These are phyloP conservation scores for Metahyphopichia silvanorum DNA, from an alignment of 805 yeast genomes.

Conservation along the genomic window DNA sequence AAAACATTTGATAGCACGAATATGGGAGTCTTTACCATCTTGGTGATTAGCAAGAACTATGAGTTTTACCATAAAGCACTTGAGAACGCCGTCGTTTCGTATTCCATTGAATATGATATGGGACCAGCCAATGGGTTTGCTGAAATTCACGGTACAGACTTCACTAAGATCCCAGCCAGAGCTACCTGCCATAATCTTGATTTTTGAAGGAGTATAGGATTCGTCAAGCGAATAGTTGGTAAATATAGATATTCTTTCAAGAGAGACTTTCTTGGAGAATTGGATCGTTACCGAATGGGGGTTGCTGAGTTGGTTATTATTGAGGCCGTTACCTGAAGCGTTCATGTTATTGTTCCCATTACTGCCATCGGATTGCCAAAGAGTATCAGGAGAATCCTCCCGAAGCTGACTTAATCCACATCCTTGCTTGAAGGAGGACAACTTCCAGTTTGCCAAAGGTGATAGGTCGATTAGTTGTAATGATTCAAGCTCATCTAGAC, in stretches of 20 bases:
- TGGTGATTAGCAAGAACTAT: slow-evolving; percentile 78
- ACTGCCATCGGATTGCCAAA: slow-evolving; percentile 94
- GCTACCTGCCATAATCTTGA: slow-evolving; percentile 67
- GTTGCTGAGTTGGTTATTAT: slow-evolving; percentile 44
- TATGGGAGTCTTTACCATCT: slow-evolving; percentile 93
- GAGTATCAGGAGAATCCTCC: slow-evolving; percentile 67
- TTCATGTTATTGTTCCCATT: slow-evolving; percentile 25
- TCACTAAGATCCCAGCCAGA: slow-evolving; percentile 68
- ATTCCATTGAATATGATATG: slow-evolving; percentile 57
- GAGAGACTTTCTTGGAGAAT: slow-evolving; percentile 71
- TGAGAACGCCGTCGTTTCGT: slow-evolving; percentile 53
- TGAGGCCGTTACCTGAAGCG: slow-evolving; percentile 16
- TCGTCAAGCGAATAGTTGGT: slow-evolving; percentile 75
- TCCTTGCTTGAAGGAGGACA: slow-evolving; percentile 72
- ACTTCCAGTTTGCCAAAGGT: slow-evolving; percentile 77
- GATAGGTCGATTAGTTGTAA: slow-evolving; percentile 72
- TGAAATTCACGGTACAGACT: slow-evolving; percentile 56
- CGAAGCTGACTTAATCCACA: slow-evolving; percentile 69
- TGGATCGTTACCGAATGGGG: slow-evolving; percentile 82
- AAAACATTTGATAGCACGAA: slow-evolving; percentile 66
- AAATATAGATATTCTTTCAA: slow-evolving; percentile 68
- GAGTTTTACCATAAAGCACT: slow-evolving; percentile 64
- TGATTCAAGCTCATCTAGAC: slow-evolving; percentile 53
- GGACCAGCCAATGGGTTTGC: slow-evolving; percentile 77
- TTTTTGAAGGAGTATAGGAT: slow-evolving; percentile 82